phyloP scores from a whole-genome alignment of 306 rosid genomes.

The Malus asiatica region DNA sequence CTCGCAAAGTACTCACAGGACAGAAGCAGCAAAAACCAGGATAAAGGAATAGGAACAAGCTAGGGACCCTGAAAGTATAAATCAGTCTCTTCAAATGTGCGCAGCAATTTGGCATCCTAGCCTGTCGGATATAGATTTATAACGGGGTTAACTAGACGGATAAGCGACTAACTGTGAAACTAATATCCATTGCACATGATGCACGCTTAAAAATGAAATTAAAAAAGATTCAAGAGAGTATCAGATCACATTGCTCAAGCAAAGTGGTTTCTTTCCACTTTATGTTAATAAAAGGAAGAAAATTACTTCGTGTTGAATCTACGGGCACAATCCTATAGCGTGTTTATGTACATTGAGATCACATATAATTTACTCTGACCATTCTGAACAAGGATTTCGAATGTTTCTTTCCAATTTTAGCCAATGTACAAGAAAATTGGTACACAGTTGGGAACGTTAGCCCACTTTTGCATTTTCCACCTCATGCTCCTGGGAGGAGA shows the following conservation, averaged over 20 bases:
- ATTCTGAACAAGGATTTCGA: background rate
- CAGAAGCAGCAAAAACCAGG: background rate
- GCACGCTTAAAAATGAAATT: background rate
- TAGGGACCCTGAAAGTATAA: background rate
- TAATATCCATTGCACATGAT: background rate
- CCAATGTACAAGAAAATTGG: background rate
- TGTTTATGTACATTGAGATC: background rate
- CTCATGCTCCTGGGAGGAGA: constrained; percentile 34
- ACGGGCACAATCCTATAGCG: background rate
- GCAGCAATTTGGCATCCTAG: background rate
- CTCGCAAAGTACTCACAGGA: background rate
- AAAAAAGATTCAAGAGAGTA: background rate
- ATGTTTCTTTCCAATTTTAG: background rate
- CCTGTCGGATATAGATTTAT: no score
- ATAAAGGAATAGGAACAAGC: background rate
- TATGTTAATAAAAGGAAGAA: background rate
- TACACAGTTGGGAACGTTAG: constrained; percentile 1
- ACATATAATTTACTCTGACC: background rate
- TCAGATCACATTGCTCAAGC: background rate
- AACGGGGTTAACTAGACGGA: background rate
- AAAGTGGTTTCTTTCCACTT: background rate
- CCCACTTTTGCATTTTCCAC: constrained; percentile 16
- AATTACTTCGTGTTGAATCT: background rate
- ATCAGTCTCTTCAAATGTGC: background rate
- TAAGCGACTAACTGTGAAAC: no score